Percentiles rank a stretch among this genome's conserved stretches.
Conservation (phyloP, 2,329 filamentous ascomycete species). For the Ophiostoma himal-ulmi region DNA sequence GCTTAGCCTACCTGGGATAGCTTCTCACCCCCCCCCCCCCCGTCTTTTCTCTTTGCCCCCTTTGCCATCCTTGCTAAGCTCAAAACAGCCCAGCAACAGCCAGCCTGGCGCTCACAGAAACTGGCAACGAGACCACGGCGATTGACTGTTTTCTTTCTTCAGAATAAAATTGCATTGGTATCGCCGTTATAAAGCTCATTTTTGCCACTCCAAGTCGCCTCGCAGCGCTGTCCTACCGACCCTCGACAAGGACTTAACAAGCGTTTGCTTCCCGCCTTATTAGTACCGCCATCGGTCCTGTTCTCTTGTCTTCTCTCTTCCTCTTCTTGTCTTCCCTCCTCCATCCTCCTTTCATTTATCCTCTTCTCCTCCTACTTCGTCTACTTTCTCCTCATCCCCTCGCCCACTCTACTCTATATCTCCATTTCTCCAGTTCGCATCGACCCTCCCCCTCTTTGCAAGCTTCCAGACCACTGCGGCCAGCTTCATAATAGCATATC, state of each 20-base stretch:
- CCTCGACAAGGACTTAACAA: background rate
- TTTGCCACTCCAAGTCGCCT: conserved; percentile 17
- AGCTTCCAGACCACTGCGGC: conserved; percentile 4
- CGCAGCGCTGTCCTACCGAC: conserved; percentile 7
- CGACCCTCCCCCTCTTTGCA: background rate
- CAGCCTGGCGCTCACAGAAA: background rate
- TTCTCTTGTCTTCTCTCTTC: background rate
- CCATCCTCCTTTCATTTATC: background rate
- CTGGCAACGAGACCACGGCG: background rate
- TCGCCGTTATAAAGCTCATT: conserved; percentile 16
- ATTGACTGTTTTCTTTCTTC: background rate
- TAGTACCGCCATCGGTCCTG: conserved; percentile 17
- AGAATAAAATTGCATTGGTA: background rate
- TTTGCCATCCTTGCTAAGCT: conserved; percentile 20
- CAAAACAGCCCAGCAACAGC: conserved; percentile 19
- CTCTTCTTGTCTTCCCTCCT: conserved; percentile 1
- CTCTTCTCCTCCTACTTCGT: conserved; percentile 5
- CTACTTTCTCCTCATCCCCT: conserved; percentile 6
- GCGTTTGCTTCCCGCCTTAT: conserved; percentile 7
- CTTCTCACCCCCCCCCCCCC: conserved; percentile 15
- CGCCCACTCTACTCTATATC: background rate
- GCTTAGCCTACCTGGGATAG: conserved; percentile 22
- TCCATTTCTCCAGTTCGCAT: background rate
- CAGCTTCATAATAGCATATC: background rate
- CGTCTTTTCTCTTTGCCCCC: conserved; percentile 13